These are phyloP conservation scores for Panicum virgatum DNA, from an alignment of 202 grass and related monocot genomes.

Conservation along the genomic window DNA sequence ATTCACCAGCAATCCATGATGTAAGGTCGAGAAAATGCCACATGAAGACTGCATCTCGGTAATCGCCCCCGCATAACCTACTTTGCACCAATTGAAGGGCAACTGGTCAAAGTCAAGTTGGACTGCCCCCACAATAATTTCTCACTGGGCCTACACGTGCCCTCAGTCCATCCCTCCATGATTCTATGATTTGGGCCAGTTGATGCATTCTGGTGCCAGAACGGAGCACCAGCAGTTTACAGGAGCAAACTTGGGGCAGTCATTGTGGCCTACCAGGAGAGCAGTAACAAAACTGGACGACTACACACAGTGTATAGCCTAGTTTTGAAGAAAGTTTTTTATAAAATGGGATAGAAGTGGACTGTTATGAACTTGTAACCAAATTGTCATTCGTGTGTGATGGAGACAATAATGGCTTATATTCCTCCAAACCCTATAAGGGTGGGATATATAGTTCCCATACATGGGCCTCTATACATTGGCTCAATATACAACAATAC, in stretches of 20 bases:
- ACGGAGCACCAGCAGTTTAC: constrained; percentile 18
- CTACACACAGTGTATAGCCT: background rate
- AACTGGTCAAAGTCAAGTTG: constrained; percentile 41
- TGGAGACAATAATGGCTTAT: too few species aligned
- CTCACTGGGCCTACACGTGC: constrained; percentile 23
- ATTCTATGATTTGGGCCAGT: constrained; percentile 29
- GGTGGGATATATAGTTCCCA: too few species aligned
- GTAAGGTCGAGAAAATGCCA: constrained; percentile 28
- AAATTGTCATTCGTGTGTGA: background rate
- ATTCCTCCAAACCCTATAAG: too few species aligned
- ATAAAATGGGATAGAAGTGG: constrained; percentile 3
- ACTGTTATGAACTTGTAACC: background rate
- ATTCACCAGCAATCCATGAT: constrained; percentile 37
- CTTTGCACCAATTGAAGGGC: constrained; percentile 32
- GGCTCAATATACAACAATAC: too few species aligned
- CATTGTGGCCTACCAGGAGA: background rate
- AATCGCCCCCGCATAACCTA: constrained; percentile 33
- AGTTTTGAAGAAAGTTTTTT: background rate
- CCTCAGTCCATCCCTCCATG: constrained; percentile 21
- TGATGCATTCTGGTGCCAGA: constrained; percentile 16
- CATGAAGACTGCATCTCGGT: constrained; percentile 31
- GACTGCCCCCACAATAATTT: constrained; percentile 45
- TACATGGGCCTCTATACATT: too few species aligned
- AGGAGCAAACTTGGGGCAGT: background rate
- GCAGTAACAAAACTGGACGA: constrained; percentile 8